Conservation (phyloP, 345 rosid genomes). For the Acer saccharum region DNA sequence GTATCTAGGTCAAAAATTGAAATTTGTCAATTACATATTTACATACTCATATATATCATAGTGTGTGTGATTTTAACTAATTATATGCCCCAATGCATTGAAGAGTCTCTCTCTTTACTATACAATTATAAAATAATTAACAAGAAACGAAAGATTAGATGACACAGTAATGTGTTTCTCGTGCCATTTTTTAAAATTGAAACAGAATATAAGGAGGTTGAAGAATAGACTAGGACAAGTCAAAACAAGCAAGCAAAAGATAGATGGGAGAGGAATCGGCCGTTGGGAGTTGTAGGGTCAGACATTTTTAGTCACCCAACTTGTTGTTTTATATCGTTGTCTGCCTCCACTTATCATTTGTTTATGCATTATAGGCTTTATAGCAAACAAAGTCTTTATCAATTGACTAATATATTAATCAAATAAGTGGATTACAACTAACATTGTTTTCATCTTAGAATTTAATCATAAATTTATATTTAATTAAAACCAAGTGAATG, state of each 20-base stretch:
- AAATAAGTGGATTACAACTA: slow-evolving; percentile 42
- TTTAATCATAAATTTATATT: neutral
- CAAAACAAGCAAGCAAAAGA: neutral
- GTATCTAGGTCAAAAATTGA: too few species aligned
- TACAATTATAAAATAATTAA: neutral
- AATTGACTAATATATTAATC: neutral
- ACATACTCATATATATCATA: too few species aligned
- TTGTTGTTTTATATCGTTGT: neutral
- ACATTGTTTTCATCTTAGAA: neutral
- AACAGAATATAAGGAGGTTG: neutral
- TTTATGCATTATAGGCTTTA: neutral
- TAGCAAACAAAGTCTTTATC: neutral
- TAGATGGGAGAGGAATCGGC: neutral
- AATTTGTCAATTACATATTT: too few species aligned
- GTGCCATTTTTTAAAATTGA: slow-evolving; percentile 3
- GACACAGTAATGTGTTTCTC: slow-evolving; percentile 24
- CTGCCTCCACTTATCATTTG: neutral
- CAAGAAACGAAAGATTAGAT: too few species aligned
- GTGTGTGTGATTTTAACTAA: too few species aligned
- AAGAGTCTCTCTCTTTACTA: too few species aligned
- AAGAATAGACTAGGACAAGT: slow-evolving; percentile 21
- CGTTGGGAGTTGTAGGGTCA: neutral
- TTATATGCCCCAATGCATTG: too few species aligned
- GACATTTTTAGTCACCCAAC: neutral
- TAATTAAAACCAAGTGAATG: slow-evolving; percentile 12